Evolutionary conservation across 495 filamentous ascomycete genomes (phyloP).

Genomic region (Echria macrotheca): DNA sequence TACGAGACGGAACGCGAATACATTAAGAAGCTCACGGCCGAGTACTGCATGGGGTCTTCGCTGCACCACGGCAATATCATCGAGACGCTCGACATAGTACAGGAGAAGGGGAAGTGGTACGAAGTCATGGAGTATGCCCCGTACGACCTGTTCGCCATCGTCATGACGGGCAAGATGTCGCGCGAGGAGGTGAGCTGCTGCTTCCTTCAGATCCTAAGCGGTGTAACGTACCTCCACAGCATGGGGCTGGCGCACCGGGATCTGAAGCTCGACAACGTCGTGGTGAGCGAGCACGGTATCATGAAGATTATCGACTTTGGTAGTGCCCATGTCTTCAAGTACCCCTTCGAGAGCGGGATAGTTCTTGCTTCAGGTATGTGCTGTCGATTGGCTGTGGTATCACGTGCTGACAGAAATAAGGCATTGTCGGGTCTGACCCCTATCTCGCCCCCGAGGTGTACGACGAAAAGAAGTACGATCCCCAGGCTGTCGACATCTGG

Average conservation of each 20-base stretch:
- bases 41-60: conserved; percentile 97
- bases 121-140: conserved; percentile 99
- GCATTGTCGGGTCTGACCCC: conserved; percentile 95
- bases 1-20: conserved; percentile 95
- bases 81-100: conserved; percentile 93
- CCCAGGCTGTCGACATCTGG: conserved; percentile 92
- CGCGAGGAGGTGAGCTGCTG: conserved; percentile 85
- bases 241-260: conserved; percentile 96
- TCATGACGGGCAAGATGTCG: conserved; percentile 98
- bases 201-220: conserved; percentile 91
- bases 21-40: conserved; percentile 97
- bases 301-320: conserved; percentile 99
- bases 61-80: conserved; percentile 98
- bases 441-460: conserved; percentile 98
- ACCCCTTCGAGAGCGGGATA: conserved; percentile 92
- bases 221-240: conserved; percentile 94
- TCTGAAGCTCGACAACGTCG: conserved; percentile 96
- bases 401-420: conserved; percentile 44
- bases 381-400: too few species aligned
- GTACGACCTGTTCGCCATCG: conserved; percentile 93
- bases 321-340: conserved; percentile 91
- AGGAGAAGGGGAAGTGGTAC: conserved; percentile 94
- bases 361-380: conserved; percentile 81
- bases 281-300: conserved; percentile 94
- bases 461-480: conserved; percentile 89